Conservation (phyloP, 2,329 filamentous ascomycete species). For the Cladosporium sp. region DNA sequence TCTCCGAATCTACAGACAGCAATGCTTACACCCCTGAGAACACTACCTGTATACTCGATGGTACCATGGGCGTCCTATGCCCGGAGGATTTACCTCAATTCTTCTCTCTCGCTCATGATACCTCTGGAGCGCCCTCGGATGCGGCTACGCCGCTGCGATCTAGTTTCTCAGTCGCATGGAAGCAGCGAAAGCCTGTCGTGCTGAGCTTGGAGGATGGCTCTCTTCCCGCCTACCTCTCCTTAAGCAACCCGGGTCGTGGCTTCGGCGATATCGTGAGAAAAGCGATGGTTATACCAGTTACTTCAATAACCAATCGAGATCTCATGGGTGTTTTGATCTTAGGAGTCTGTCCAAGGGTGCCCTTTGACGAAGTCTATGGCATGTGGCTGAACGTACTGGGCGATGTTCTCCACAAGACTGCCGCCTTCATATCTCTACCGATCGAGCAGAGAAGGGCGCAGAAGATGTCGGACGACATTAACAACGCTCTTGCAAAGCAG, state of each 20-base stretch:
- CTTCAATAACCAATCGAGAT: slow-evolving; percentile 37
- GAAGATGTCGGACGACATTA: slow-evolving; percentile 40
- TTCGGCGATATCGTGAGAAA: slow-evolving; percentile 39
- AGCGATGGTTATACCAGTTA: slow-evolving; percentile 40
- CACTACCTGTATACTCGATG: slow-evolving; percentile 29
- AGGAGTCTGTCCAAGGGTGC: slow-evolving; percentile 41
- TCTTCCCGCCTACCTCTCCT: slow-evolving; percentile 31
- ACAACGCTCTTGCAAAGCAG: slow-evolving; percentile 40
- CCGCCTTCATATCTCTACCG: slow-evolving; percentile 42
- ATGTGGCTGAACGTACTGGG: slow-evolving; percentile 39
- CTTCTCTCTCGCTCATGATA: slow-evolving; percentile 22
- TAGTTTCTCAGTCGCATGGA: slow-evolving; percentile 34
- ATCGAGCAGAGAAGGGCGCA: slow-evolving; percentile 36
- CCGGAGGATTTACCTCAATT: slow-evolving; percentile 32
- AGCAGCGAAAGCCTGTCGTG: slow-evolving; percentile 32
- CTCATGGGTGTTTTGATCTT: slow-evolving; percentile 43
- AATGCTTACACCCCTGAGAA: slow-evolving; percentile 6
- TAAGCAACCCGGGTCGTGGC: slow-evolving; percentile 36
- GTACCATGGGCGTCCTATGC: slow-evolving; percentile 29
- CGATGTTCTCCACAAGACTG: slow-evolving; percentile 41
- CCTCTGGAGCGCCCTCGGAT: slow-evolving; percentile 19
- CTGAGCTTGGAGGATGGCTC: slow-evolving; percentile 35
- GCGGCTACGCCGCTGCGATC: slow-evolving; percentile 24
- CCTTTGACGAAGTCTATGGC: slow-evolving; percentile 42
- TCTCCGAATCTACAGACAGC: slow-evolving; percentile 17